These are phyloP conservation scores for Russula olivacea DNA, from an alignment of 768 basidiomycete species.

Conservation along the genomic window DNA sequence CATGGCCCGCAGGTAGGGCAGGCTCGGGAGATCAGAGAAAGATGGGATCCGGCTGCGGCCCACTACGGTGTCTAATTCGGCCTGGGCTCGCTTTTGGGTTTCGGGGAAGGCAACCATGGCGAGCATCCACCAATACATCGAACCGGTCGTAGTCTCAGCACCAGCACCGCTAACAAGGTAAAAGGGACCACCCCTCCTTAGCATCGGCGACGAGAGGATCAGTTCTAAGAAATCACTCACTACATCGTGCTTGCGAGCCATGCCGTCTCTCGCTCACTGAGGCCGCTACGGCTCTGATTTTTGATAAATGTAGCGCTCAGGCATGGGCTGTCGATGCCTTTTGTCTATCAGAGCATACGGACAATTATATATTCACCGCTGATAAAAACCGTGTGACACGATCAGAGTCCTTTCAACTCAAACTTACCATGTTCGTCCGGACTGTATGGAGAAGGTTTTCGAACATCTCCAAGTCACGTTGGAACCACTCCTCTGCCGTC, in stretches of 20 bases:
- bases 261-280: constrained; percentile 19
- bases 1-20: constrained; percentile 28
- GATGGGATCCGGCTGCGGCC: constrained; percentile 22
- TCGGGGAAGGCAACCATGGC: constrained; percentile 28
- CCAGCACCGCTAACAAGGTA: constrained; percentile 15
- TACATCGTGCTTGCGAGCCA: constrained; percentile 28
- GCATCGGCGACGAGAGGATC: neutral
- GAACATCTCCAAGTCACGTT: constrained; percentile 21
- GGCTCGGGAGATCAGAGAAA: constrained; percentile 21
- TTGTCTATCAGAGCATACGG: neutral
- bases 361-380: neutral
- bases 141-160: constrained; percentile 23
- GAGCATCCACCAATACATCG: constrained; percentile 24
- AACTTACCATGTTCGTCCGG: constrained; percentile 17
- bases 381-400: too few species aligned
- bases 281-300: constrained; percentile 16
- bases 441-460: constrained; percentile 16
- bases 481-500: constrained; percentile 22
- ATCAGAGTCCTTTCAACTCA: neutral
- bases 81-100: constrained; percentile 24
- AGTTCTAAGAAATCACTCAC: constrained; percentile 15
- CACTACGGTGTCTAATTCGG: constrained; percentile 26
- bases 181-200: neutral
- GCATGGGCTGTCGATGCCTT: constrained; percentile 20
- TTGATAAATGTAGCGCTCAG: constrained; percentile 20